Evolutionary conservation across 2,329 filamentous ascomycete genomes (phyloP).

Genomic region (Fusarium sp.): DNA sequence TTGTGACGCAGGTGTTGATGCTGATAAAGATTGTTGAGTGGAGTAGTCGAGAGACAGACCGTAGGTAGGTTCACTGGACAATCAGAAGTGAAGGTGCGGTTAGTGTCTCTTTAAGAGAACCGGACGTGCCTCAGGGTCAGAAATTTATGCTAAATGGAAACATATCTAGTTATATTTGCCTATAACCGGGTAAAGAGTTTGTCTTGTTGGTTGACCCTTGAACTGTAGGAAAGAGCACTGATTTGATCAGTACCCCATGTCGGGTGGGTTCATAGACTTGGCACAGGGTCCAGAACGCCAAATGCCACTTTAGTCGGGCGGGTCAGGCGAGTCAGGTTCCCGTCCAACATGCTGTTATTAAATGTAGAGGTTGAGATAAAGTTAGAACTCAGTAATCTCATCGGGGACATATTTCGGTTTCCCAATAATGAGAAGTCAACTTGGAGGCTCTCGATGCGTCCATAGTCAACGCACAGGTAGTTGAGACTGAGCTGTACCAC

Average conservation of each 20-base stretch:
- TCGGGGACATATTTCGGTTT: too few species aligned
- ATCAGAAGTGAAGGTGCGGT: too few species aligned
- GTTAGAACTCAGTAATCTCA: too few species aligned
- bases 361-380: not conserved
- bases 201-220: not conserved
- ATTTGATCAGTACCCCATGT: not conserved
- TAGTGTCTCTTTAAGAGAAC: too few species aligned
- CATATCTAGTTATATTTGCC: not conserved
- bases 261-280: not conserved
- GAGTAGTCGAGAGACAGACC: not conserved
- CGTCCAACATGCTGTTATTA: not conserved
- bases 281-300: not conserved
- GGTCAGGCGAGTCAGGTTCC: not conserved
- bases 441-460: too few species aligned
- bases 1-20: not conserved
- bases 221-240: not conserved
- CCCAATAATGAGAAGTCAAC: too few species aligned
- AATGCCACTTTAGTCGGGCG: not conserved
- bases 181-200: not conserved
- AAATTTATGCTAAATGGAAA: not conserved
- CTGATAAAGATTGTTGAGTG: too few species aligned
- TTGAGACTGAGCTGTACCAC: too few species aligned
- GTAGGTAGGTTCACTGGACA: too few species aligned
- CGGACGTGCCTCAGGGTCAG: not conserved
- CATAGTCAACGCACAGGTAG: too few species aligned